phyloP scores from a whole-genome alignment of 2,329 filamentous ascomycete genomes.

The Colletotrichum destructivum region DNA sequence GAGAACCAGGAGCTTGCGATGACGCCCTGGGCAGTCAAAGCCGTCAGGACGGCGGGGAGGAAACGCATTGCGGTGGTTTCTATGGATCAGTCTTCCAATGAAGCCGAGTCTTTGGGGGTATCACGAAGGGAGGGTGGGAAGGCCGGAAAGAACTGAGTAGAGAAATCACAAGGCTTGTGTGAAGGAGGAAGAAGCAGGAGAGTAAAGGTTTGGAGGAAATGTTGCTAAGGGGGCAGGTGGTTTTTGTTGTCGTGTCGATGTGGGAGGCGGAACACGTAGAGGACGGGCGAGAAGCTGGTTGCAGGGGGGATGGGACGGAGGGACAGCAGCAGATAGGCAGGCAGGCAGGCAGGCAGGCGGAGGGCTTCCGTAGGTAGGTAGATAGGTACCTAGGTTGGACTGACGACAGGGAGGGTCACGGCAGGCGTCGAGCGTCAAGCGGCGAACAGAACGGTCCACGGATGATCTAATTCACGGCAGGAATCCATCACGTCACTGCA shows the following conservation, averaged over 20 bases:
- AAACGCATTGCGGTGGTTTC: slow-evolving; percentile 79
- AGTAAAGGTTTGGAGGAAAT: slow-evolving; percentile 14
- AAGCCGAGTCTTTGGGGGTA: slow-evolving; percentile 37
- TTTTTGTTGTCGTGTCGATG: slow-evolving; percentile 44
- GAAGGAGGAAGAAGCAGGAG: slow-evolving; percentile 21
- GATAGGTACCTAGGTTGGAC: too few species aligned
- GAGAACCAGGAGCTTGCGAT: slow-evolving; percentile 87
- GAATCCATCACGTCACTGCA: slow-evolving; percentile 45
- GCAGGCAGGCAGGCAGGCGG: not conserved
- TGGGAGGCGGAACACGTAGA: slow-evolving; percentile 15
- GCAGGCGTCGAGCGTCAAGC: slow-evolving; percentile 9
- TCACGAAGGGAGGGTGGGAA: slow-evolving; percentile 23
- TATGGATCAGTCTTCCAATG: slow-evolving; percentile 34
- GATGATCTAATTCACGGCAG: slow-evolving; percentile 33
- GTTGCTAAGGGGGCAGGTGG: slow-evolving; percentile 35
- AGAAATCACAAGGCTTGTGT: slow-evolving; percentile 31
- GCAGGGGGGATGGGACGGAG: slow-evolving; percentile 1
- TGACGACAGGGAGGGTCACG: slow-evolving; percentile 35
- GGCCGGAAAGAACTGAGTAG: slow-evolving; percentile 44
- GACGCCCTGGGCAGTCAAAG: slow-evolving; percentile 79
- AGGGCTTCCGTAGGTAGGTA: slow-evolving; percentile 18
- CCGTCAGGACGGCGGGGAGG: slow-evolving; percentile 77
- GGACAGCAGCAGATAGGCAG: not conserved
- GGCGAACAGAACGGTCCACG: slow-evolving; percentile 16
- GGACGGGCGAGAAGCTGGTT: slow-evolving; percentile 4